Base-by-base conservation (phyloP, 495 filamentous ascomycete species). In the Tuber melanosporum region DNA sequence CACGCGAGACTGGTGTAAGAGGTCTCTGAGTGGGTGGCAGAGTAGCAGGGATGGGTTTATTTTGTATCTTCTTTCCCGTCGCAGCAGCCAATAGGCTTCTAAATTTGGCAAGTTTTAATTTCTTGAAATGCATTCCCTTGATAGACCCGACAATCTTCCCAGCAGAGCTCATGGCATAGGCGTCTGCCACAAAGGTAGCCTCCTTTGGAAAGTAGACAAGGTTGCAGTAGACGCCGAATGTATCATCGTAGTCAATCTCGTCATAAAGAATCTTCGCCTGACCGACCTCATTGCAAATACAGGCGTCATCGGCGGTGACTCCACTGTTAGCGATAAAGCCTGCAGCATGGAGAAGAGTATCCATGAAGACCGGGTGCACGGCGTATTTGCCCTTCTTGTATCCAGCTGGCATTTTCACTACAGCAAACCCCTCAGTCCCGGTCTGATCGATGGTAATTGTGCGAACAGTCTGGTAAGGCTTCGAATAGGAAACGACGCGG, bases 261-360 rank as follows among this genome's bases (percentile, higher is more conserved):
- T 91, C 90, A 76, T 90, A 87, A 76, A 94, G 90, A 22, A 89
- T 87, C 86, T 94, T 88, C 0, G 88, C 90, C 77, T 92, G 89
- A 91, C 92, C 92, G n/a, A 92, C 91, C 80, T 94, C 93, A 66
- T 90, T 92, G 75, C 94, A 90, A 82, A 89, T 95, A 45, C 93
- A 90, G 70, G 90, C 86, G 74, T 92, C 89, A 75, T 89, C 89
- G 0, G 90, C 91, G 78, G 94, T 90, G 4, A 90, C 88, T 39
- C 87, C 88, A 81, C 93, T 92, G 74, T 90, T 93, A 20, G 89
- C 92, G 81, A 94, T 94, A 84, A 95, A 94, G 26, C 93, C 93
- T 15, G 91, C 90, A 45, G 92, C 86, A 79, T 91, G 89, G 78
- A 87, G 88, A 71, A 88, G 77, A 70, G 89, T 91, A 82, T 94